Evolutionary conservation across 2,329 filamentous ascomycete genomes (phyloP), one percentile per base, ranked within the genome.

Genomic region (Apiospora saccharicola): DNA sequence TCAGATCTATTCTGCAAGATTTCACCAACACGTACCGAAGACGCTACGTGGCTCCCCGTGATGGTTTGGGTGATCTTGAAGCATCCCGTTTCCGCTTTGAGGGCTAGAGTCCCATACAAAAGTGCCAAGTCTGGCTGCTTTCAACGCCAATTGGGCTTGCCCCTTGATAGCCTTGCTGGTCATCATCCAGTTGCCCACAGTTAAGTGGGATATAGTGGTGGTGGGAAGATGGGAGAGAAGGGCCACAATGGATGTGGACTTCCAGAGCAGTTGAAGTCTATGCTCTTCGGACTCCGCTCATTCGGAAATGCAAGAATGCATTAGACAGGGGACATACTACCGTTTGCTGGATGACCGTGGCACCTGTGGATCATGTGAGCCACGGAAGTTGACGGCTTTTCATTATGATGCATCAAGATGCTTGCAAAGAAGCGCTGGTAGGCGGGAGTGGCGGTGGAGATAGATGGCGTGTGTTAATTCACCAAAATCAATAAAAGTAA

Each of bases 11-110:
- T 46, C 87, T 99, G 72, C 96, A 98, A 84, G 97, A 99, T 83
- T 99, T 99, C 81, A 98, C 96, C 34, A 97, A 96, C 81, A 94
- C 92, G 43, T 99, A 99, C 82, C 91, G 97, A 69, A 89, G 97
- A 79, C 90, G 97, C 74, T 98, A 99, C 79, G 94, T 99, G 67
- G 96, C 96, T n/a, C 96, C 96, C 8, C 87, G 96, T 73, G 96
- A 98, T 80, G 96, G 96, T 0, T 86, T 98, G 57, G 96, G 96
- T 4, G 89, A 94, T 79, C 85, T 98, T 72, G 95, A 98, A 83
- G 94, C 95, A 34, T 91, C 92, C 30, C 90, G 93, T 75, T 98
- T 98, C 85, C 92, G 94, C 77, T 98, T 98, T 80, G 85, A 84
- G 72, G 89, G 89, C 73, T 91, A 83, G 76, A 44, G 4, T 41